These are phyloP conservation scores for Scorias spongiosa DNA, from an alignment of 2,329 filamentous ascomycete species.

Conservation along the genomic window DNA sequence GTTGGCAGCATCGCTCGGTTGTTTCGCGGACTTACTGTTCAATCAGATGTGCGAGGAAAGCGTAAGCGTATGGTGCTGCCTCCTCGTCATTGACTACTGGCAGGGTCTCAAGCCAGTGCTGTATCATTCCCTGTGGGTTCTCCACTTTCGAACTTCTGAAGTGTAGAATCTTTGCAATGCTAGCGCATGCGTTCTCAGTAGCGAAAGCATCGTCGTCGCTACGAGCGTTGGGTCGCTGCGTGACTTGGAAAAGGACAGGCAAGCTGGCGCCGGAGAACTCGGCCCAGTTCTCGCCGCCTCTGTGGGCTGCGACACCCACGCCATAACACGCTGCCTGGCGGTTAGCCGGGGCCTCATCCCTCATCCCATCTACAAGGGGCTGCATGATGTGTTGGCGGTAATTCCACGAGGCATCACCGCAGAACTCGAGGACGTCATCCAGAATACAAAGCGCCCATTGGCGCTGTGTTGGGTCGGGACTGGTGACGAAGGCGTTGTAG, in stretches of 20 bases:
- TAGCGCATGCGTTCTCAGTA: slow-evolving; percentile 92
- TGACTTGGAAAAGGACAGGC: slow-evolving; percentile 71
- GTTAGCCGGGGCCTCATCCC: slow-evolving; percentile 75
- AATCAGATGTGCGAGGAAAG: slow-evolving; percentile 80
- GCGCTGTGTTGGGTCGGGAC: slow-evolving; percentile 71
- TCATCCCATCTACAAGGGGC: slow-evolving; percentile 73
- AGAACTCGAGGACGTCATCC: slow-evolving; percentile 96
- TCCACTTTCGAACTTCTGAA: slow-evolving; percentile 63
- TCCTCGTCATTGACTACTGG: slow-evolving; percentile 93
- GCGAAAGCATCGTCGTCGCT: slow-evolving; percentile 91
- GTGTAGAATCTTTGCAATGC: slow-evolving; percentile 91
- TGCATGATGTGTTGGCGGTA: slow-evolving; percentile 78
- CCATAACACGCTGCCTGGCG: slow-evolving; percentile 93
- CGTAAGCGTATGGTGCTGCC: slow-evolving; percentile 89
- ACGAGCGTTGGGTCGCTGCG: slow-evolving; percentile 64
- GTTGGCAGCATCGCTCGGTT: neutral
- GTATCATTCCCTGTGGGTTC: slow-evolving; percentile 59
- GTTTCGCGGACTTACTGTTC: slow-evolving; percentile 58
- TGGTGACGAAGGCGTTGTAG: slow-evolving; percentile 73
- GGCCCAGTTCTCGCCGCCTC: slow-evolving; percentile 74
- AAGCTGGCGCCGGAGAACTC: slow-evolving; percentile 71
- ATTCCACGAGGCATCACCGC: slow-evolving; percentile 70
- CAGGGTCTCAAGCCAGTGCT: slow-evolving; percentile 81
- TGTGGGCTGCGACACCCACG: slow-evolving; percentile 86
- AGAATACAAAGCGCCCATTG: slow-evolving; percentile 99